Percentiles rank a stretch among this genome's conserved stretches.
These are phyloP conservation scores for Phyllosticta citribraziliensis DNA, from an alignment of 2,329 filamentous ascomycete genomes.

Conservation along the genomic window DNA sequence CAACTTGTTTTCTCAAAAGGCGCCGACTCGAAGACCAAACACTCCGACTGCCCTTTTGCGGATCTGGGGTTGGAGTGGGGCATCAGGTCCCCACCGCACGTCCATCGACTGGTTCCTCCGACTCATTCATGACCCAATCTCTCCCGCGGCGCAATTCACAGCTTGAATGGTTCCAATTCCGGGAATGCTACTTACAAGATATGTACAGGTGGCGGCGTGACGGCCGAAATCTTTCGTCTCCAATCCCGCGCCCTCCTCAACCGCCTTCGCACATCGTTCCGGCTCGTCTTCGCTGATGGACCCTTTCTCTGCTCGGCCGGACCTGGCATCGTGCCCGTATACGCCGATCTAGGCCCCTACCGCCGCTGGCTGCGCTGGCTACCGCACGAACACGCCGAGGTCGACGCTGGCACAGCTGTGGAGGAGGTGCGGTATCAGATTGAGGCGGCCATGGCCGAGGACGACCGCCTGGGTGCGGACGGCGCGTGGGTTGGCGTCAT, in stretches of 20 bases:
- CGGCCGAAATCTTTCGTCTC: slow-evolving; percentile 56
- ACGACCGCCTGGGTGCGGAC: slow-evolving; percentile 28
- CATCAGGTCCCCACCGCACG: neutral
- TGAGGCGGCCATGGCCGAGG: slow-evolving; percentile 35
- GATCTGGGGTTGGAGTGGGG: no score
- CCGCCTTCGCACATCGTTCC: slow-evolving; percentile 48
- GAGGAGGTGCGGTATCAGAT: slow-evolving; percentile 39
- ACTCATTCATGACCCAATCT: neutral
- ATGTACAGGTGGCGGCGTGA: slow-evolving; percentile 53
- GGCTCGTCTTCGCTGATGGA: slow-evolving; percentile 62
- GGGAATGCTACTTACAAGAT: neutral
- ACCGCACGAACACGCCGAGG: slow-evolving; percentile 41
- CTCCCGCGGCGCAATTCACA: neutral
- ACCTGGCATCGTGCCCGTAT: slow-evolving; percentile 54
- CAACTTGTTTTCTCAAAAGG: neutral
- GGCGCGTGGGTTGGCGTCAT: slow-evolving; percentile 42
- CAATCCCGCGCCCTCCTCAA: slow-evolving; percentile 52
- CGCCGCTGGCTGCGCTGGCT: slow-evolving; percentile 54
- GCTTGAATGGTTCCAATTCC: neutral
- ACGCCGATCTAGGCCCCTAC: slow-evolving; percentile 57
- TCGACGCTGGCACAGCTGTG: slow-evolving; percentile 40
- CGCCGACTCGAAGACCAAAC: neutral
- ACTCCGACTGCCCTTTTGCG: neutral
- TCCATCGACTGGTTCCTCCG: neutral
- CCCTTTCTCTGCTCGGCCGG: slow-evolving; percentile 55